These are phyloP conservation scores for Microcyclosporella mali DNA, from an alignment of 2,329 filamentous ascomycete genomes.

Conservation along the genomic window DNA sequence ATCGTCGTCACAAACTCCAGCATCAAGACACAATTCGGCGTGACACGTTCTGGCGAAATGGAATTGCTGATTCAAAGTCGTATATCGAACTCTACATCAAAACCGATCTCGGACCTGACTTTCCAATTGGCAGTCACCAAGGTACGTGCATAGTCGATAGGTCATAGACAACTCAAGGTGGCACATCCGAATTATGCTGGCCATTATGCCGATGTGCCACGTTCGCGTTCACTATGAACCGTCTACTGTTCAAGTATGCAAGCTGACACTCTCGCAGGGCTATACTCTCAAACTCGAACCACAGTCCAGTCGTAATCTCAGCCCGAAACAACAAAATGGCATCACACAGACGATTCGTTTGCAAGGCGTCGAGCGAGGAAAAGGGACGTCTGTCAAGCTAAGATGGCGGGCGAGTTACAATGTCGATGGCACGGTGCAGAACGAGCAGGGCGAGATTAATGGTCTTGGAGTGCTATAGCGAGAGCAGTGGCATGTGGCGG, in stretches of 20 bases:
- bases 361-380: slow-evolving; percentile 64
- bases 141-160: slow-evolving; percentile 56
- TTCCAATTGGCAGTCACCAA: slow-evolving; percentile 93
- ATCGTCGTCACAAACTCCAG: slow-evolving; percentile 62
- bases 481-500: too few relatives aligned
- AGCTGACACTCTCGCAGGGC: slow-evolving; percentile 49
- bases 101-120: slow-evolving; percentile 70
- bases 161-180: too few relatives aligned
- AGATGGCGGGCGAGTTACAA: slow-evolving; percentile 82
- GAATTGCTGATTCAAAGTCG: slow-evolving; percentile 64
- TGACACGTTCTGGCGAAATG: slow-evolving; percentile 52
- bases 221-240: too few relatives aligned
- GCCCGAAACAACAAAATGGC: slow-evolving; percentile 65
- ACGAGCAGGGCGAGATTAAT: slow-evolving; percentile 79
- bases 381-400: slow-evolving; percentile 77
- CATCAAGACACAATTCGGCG: slow-evolving; percentile 62
- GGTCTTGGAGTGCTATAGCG: slow-evolving; percentile 63
- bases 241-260: too few relatives aligned
- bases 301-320: slow-evolving; percentile 72
- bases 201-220: too few relatives aligned
- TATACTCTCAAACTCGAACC: slow-evolving; percentile 76
- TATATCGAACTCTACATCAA: slow-evolving; percentile 75
- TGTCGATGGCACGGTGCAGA: slow-evolving; percentile 55
- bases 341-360: slow-evolving; percentile 77
- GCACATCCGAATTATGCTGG: too few relatives aligned